Percentiles rank a stretch among this genome's conserved stretches.
Conservation (phyloP, 2,329 filamentous ascomycete species). For the Grosmannia penicillata region DNA sequence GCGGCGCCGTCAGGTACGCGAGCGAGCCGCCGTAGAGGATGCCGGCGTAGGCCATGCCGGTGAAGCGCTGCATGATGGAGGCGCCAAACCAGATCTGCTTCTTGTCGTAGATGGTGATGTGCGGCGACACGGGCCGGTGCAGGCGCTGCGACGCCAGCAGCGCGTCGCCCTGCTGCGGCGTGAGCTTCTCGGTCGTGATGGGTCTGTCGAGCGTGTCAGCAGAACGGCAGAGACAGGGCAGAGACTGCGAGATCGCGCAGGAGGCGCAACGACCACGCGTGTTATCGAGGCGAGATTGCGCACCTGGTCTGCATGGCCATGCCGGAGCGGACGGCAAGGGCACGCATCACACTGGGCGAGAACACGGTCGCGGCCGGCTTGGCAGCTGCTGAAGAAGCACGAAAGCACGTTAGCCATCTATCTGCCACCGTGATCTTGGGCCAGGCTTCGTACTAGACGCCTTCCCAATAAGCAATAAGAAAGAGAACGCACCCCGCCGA, state of each 20-base stretch:
- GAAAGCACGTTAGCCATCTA: slow-evolving; percentile 1
- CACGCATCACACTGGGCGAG: slow-evolving; percentile 30
- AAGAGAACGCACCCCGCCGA: slow-evolving; percentile 46
- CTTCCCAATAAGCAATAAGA: too few species aligned
- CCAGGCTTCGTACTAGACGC: too few species aligned
- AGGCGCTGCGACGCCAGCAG: slow-evolving; percentile 73
- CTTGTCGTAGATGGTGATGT: slow-evolving; percentile 73
- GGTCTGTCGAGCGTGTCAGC: slow-evolving; percentile 19
- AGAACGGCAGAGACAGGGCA: neutral
- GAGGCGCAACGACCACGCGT: too few species aligned
- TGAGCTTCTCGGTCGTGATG: slow-evolving; percentile 43
- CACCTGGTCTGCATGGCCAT: slow-evolving; percentile 33
- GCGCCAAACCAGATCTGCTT: slow-evolving; percentile 75
- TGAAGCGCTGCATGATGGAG: slow-evolving; percentile 65
- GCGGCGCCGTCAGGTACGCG: slow-evolving; percentile 67
- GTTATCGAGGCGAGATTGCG: slow-evolving; percentile 9
- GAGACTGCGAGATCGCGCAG: neutral
- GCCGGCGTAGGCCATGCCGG: slow-evolving; percentile 58
- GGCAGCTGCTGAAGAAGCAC: slow-evolving; percentile 20
- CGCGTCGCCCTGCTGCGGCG: slow-evolving; percentile 34
- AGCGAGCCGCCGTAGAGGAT: slow-evolving; percentile 66
- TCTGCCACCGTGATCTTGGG: too few species aligned
- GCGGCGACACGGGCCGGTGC: slow-evolving; percentile 67
- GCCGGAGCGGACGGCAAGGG: slow-evolving; percentile 26
- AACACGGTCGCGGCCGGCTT: slow-evolving; percentile 31